Evolutionary conservation across 1,284 basidiomycete species (phyloP), one percentile per base, ranked within the genome.

Genomic region (Puccinia triticina): DNA sequence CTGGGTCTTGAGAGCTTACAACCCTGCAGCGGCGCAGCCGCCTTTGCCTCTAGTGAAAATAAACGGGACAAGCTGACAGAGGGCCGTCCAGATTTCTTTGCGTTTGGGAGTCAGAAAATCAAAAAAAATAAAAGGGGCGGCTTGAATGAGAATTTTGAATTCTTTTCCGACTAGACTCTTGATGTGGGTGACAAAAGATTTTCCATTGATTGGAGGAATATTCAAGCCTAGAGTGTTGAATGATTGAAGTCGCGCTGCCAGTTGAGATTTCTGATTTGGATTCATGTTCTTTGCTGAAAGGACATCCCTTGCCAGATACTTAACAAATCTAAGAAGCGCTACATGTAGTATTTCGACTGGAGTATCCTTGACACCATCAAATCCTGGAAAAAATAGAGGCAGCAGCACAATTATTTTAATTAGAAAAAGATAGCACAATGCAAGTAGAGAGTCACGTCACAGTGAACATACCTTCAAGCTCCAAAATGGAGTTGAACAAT

Each of bases 291-390:
- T 48, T 43, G 5, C n/a, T 8, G n/a, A n/a, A n/a, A n/a, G n/a
- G n/a, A 61, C 2, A 57, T 75, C 34, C 0, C 48, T 5, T 11
- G 40, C 40, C n/a, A 75, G 50, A 75, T 75, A 75, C 34, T 75
- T 75, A 11, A 50, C 72, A 11, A 74, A 34, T 34, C 88, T 88
- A 0, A 88, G 85, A 0, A 88, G 84, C 4, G 88, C 83, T 0
- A 87, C 86, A 84, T 88, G 88, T 2, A 88, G 84, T 11, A 88
- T 86, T 83, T 88, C 86, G 1, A 53, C 72, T 37, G 48, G 37
- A n/a, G n/a, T n/a, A n/a, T n/a, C n/a, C n/a, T n/a, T n/a, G n/a
- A n/a, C n/a, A n/a, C n/a, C n/a, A n/a, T 48, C 12, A 37, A 53
- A 64, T 72, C 34, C 37, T 29, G 16, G 32, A 64, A 40, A 26